Evolutionary conservation across 2,329 filamentous ascomycete species (phyloP).

Genomic region (Pseudogymnoascus destructans): DNA sequence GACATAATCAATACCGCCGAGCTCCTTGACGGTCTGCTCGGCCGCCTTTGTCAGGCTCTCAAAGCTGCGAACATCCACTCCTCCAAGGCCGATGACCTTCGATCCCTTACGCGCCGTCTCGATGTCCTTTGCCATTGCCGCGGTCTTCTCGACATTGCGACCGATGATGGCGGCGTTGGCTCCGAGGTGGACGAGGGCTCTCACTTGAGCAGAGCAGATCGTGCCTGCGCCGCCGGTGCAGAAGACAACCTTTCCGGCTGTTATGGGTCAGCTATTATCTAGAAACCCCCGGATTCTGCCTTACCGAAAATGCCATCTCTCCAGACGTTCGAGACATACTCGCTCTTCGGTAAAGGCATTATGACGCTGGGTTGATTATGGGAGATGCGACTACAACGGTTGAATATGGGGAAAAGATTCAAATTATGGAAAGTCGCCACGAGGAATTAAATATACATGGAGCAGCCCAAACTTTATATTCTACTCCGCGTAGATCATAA

Average conservation of each 20-base stretch:
- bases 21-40: conserved; percentile 64
- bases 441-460: conserved; percentile 1
- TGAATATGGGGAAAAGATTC: background rate
- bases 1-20: conserved; percentile 82
- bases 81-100: conserved; percentile 76
- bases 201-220: conserved; percentile 89
- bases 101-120: conserved; percentile 64
- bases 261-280: conserved; percentile 13
- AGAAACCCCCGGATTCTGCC: conserved; percentile 16
- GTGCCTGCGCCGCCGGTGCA: conserved; percentile 89
- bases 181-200: conserved; percentile 79
- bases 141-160: conserved; percentile 78
- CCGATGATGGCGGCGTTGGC: conserved; percentile 92
- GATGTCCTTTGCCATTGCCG: conserved; percentile 67
- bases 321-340: conserved; percentile 76
- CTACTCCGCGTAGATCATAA: background rate
- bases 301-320: conserved; percentile 75
- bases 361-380: background rate
- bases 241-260: conserved; percentile 80
- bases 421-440: background rate
- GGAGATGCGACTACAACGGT: background rate
- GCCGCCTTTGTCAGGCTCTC: conserved; percentile 61
- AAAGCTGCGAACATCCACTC: conserved; percentile 63
- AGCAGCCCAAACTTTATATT: background rate
- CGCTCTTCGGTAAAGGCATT: conserved; percentile 58